These are phyloP conservation scores for Neophaeococcomyces aloes DNA, from an alignment of 2,329 filamentous ascomycete species.

Conservation along the genomic window DNA sequence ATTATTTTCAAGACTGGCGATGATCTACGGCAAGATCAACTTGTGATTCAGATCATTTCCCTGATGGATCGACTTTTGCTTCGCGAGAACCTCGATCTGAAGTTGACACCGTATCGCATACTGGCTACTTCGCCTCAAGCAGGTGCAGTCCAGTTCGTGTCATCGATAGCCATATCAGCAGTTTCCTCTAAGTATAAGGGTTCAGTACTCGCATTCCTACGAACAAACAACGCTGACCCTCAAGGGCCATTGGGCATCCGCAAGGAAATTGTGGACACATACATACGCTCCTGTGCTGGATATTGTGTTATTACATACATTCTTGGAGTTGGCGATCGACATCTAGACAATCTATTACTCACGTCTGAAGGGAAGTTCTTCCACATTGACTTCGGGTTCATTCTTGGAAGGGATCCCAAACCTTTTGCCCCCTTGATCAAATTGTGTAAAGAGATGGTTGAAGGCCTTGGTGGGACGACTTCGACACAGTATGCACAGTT, in stretches of 20 bases:
- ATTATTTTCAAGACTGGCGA: conserved; percentile 97
- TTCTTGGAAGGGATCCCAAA: conserved; percentile 91
- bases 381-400: conserved; percentile 97
- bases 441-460: conserved; percentile 94
- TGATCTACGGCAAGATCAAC: conserved; percentile 88
- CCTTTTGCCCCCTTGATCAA: conserved; percentile 97
- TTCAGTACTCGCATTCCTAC: conserved; percentile 67
- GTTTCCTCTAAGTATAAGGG: conserved; percentile 78
- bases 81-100: conserved; percentile 93
- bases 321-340: conserved; percentile 86
- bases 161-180: conserved; percentile 70
- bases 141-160: conserved; percentile 87
- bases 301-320: conserved; percentile 99
- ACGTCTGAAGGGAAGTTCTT: conserved; percentile 90
- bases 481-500: conserved; percentile 79
- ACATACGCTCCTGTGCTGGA: conserved; percentile 88
- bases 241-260: conserved; percentile 72
- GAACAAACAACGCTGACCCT: conserved; percentile 79
- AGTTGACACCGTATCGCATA: conserved; percentile 91
- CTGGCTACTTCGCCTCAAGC: conserved; percentile 82
- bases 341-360: conserved; percentile 88
- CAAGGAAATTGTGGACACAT: conserved; percentile 87
- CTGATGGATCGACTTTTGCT: conserved; percentile 93
- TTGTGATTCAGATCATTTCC: conserved; percentile 95
- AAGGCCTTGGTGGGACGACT: conserved; percentile 83